Evolutionary conservation across 352 stramenopile genomes (phyloP).

Genomic region (Phytophthora macrochlamydospora): DNA sequence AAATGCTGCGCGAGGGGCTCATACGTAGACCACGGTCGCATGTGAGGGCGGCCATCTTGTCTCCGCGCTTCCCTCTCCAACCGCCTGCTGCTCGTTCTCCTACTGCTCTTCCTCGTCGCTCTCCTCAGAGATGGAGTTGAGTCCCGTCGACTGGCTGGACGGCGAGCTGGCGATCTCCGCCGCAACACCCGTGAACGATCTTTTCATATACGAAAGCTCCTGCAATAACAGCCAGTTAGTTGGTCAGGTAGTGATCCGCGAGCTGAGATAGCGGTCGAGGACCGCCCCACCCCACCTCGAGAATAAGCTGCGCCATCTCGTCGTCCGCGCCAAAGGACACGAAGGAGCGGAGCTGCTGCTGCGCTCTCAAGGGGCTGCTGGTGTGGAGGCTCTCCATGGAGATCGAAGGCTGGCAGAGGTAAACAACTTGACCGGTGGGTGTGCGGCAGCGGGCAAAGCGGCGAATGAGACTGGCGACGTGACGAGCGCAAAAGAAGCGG

Average conservation of each 20-base stretch:
- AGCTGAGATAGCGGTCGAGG: neutral
- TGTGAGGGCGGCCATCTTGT: too few species aligned
- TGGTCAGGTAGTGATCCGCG: too few species aligned
- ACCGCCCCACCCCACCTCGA: conserved; percentile 73
- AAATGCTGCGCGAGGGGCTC: too few species aligned
- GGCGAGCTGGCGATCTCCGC: conserved; percentile 69
- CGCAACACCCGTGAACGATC: conserved; percentile 62
- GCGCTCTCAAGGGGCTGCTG: conserved; percentile 35
- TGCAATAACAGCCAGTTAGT: conserved; percentile 9
- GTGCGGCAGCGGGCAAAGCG: too few species aligned
- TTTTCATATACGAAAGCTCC: conserved; percentile 65
- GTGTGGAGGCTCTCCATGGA: conserved; percentile 42
- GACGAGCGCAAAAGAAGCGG: conserved; percentile 24
- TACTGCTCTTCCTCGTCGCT: conserved; percentile 53
- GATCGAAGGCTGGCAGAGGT: too few species aligned
- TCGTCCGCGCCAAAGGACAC: conserved; percentile 70
- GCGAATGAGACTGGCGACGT: neutral
- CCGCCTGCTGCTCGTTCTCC: conserved; percentile 22
- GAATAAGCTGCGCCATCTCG: conserved; percentile 77
- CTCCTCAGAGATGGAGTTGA: conserved; percentile 79
- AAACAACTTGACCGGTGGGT: too few species aligned
- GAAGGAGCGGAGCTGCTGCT: conserved; percentile 79
- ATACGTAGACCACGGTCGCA: too few species aligned
- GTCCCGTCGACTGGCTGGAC: conserved; percentile 52
- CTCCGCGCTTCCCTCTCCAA: conserved; percentile 1